Conservation (phyloP, 1,284 basidiomycete genomes). For the Mrakiaceae sp. region DNA sequence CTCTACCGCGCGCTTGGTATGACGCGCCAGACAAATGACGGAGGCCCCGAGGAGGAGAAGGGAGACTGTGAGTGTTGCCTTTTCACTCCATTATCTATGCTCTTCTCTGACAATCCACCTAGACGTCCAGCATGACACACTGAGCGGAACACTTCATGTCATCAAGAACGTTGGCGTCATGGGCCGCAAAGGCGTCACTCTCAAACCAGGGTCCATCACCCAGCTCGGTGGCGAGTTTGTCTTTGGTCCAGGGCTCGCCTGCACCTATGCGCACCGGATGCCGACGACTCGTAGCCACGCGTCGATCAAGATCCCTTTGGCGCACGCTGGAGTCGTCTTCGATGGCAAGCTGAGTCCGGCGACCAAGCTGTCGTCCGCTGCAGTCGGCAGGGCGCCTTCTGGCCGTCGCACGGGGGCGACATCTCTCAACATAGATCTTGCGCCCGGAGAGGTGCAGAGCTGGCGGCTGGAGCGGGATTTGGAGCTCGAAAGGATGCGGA, state of each 20-base stretch:
- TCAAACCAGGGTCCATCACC: conserved; percentile 13
- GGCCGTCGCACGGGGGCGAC: neutral
- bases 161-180: conserved; percentile 44
- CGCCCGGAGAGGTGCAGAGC: conserved; percentile 10
- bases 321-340: conserved; percentile 41
- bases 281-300: conserved; percentile 52
- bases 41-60: conserved; percentile 41
- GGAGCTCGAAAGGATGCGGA: conserved; percentile 25
- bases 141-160: conserved; percentile 57
- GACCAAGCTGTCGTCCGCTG: conserved; percentile 18
- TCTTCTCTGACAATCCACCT: neutral
- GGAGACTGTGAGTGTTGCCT: conserved; percentile 38
- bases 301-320: conserved; percentile 53
- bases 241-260: conserved; percentile 50
- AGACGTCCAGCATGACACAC: conserved; percentile 48
- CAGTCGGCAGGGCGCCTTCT: conserved; percentile 14
- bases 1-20: conserved; percentile 68
- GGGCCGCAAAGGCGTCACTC: conserved; percentile 14
- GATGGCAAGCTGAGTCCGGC: neutral
- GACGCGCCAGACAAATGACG: conserved; percentile 44
- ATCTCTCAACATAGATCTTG: neutral
- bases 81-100: neutral
- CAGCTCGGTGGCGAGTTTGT: conserved; percentile 60
- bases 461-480: conserved; percentile 25
- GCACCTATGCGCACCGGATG: conserved; percentile 34